These are phyloP conservation scores for Clarkia xantiana DNA, from an alignment of 345 rosid genomes.

Conservation along the genomic window DNA sequence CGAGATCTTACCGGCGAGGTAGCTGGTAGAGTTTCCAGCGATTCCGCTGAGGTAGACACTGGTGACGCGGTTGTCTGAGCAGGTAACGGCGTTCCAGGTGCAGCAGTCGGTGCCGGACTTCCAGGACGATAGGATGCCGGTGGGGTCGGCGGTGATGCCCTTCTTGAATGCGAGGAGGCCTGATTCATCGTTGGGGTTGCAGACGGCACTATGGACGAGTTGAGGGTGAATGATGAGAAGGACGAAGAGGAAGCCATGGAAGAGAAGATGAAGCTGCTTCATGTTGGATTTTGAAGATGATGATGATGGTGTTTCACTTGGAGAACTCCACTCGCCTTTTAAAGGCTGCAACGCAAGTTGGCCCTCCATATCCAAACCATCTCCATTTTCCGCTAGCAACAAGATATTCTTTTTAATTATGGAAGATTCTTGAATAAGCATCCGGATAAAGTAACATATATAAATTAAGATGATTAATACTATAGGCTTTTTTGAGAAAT, in stretches of 20 bases:
- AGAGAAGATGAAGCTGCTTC: constrained; percentile 1
- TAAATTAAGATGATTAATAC: too few species aligned
- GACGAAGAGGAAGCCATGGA: constrained; percentile 9
- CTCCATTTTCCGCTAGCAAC: too few species aligned
- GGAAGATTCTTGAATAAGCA: too few species aligned
- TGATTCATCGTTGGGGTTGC: constrained; percentile 47
- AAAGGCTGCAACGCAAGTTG: too few species aligned
- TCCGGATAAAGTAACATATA: too few species aligned
- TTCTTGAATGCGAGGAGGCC: constrained; percentile 68
- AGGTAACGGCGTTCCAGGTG: constrained; percentile 37
- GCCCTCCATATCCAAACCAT: too few species aligned
- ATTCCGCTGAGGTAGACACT: constrained; percentile 19
- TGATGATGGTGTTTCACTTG: neutral
- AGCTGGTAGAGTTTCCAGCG: constrained; percentile 22
- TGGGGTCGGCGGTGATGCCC: constrained; percentile 52
- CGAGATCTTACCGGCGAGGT: constrained; percentile 51
- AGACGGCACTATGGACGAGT: constrained; percentile 27
- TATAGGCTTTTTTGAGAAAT: too few species aligned
- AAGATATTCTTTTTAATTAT: too few species aligned
- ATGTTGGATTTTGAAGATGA: constrained; percentile 1
- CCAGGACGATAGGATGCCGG: constrained; percentile 51
- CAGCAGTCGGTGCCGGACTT: constrained; percentile 66
- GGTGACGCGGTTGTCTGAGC: constrained; percentile 36
- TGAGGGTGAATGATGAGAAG: constrained; percentile 9
- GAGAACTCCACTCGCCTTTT: too few species aligned